Conservation (phyloP, 148 eudicot species). For the Fallopia convolvulus region DNA sequence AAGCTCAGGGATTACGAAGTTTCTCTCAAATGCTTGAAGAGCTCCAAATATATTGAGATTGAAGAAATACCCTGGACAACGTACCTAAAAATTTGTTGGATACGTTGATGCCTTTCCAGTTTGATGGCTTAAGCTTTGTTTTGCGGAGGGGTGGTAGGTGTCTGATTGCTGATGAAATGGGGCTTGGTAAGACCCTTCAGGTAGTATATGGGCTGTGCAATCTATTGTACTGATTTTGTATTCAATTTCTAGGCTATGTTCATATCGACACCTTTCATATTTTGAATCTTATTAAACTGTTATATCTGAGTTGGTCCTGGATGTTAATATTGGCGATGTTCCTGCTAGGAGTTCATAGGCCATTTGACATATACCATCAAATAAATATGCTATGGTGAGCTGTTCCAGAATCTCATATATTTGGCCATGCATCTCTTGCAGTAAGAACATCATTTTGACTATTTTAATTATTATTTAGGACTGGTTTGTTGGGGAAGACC, state of each 20-base stretch:
- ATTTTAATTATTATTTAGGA: conserved; percentile 42
- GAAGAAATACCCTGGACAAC: conserved; percentile 96
- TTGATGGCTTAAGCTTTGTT: conserved; percentile 78
- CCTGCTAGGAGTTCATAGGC: conserved; percentile 90
- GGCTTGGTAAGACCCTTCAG: conserved; percentile 98
- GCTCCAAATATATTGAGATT: conserved; percentile 43
- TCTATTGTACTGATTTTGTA: background rate
- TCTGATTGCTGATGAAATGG: conserved; percentile 99
- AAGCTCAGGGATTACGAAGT: conserved; percentile 64
- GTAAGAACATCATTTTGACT: background rate
- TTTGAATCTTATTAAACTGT: background rate
- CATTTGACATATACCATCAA: conserved; percentile 96
- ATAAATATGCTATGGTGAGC: conserved; percentile 90
- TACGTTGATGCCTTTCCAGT: conserved; percentile 73
- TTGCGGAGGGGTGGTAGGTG: conserved; percentile 92
- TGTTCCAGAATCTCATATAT: background rate
- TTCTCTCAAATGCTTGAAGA: conserved; percentile 69
- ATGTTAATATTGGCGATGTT: conserved; percentile 26
- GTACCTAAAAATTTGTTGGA: conserved; percentile 49
- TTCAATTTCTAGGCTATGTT: background rate
- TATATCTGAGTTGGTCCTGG: conserved; percentile 10
- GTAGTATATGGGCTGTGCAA: conserved; percentile 22
- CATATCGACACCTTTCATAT: background rate
- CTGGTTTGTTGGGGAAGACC: conserved; percentile 80
- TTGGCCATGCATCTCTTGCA: background rate